phyloP scores from a whole-genome alignment of 1,284 basidiomycete species.

The Trichosporon sp. region DNA sequence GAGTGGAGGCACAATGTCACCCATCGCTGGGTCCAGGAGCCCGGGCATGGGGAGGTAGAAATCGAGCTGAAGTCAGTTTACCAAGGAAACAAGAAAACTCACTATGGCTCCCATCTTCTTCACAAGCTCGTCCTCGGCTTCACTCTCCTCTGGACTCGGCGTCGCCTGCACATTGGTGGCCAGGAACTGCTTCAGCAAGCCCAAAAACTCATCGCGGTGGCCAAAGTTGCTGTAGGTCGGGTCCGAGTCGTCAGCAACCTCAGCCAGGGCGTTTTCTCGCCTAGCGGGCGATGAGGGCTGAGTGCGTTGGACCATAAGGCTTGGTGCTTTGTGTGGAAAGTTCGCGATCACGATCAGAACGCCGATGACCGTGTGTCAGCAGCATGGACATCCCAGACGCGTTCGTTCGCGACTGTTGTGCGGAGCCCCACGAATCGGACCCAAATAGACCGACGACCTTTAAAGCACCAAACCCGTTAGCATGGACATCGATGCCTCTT shows the following conservation, averaged over 20 bases:
- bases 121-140: conserved; percentile 61
- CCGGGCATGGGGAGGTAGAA: conserved; percentile 93
- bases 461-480: no score
- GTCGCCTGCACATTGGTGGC: conserved; percentile 59
- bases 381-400: conserved; percentile 1
- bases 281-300: conserved; percentile 1
- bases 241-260: conserved; percentile 44
- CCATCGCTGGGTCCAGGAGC: conserved; percentile 93
- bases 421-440: not conserved
- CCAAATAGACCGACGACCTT: not conserved
- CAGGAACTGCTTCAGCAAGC: conserved; percentile 63
- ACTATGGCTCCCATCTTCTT: conserved; percentile 56
- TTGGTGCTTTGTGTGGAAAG: not conserved
- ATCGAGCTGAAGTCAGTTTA: conserved; percentile 64
- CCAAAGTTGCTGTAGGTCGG: conserved; percentile 56
- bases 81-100: conserved; percentile 24
- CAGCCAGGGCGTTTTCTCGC: not conserved
- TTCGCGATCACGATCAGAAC: not conserved
- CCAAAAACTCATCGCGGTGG: conserved; percentile 62
- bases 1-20: conserved; percentile 75
- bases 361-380: not conserved
- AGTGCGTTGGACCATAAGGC: not conserved
- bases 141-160: conserved; percentile 58
- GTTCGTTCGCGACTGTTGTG: conserved; percentile 9
- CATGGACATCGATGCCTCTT: no score